Evolutionary conservation across 176 grass and related monocot species (phyloP), one percentile per base, ranked within the genome.

Genomic region (Eleusine coracana): DNA sequence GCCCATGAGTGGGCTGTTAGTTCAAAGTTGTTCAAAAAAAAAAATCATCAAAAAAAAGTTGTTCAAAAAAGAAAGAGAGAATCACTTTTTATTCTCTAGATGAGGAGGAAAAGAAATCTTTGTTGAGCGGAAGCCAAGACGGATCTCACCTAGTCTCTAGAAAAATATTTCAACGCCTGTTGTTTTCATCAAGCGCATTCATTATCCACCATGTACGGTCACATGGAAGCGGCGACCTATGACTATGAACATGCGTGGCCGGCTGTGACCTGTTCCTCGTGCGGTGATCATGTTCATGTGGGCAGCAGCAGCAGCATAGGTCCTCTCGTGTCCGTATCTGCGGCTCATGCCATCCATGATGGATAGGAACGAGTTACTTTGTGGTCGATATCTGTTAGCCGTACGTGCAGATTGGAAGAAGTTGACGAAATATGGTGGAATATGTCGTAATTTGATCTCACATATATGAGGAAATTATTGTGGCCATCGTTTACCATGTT

Each of bases 121-220:
- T 61, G 27, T 39, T 49, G 73, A 71, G 36, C 16, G 21, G 84
- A 78, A 73, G 71, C 64, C 78, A 56, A 85, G 66, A 31, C 59
- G 66, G 73, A 77, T 60, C 66, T 21, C 66, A 71, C 45, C 34
- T 34, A 58, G 46, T 58, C n/a, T 74, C 20, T 3, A 5, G 17
- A 56, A 10, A 58, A 77, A 45, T 13, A 40, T 20, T 34, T 21
- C 6, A 0, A 29, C 66, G 29, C 77, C 14, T 7, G 7, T 55
- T n/a, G 62, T 71, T 25, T 39, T 39, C 27, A 13, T 27, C 0
- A 9, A 39, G 54, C 4, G 20, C 10, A 17, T 51, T 42, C 44
- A 29, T 77, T 15, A 9, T 63, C 58, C 38, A 38, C 5, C 14
- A 36, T 5, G 5, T 37, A 28, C 25, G 60, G 11, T 61, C 87